phyloP scores from a whole-genome alignment of 495 filamentous ascomycete genomes.

The Collariella sp. region DNA sequence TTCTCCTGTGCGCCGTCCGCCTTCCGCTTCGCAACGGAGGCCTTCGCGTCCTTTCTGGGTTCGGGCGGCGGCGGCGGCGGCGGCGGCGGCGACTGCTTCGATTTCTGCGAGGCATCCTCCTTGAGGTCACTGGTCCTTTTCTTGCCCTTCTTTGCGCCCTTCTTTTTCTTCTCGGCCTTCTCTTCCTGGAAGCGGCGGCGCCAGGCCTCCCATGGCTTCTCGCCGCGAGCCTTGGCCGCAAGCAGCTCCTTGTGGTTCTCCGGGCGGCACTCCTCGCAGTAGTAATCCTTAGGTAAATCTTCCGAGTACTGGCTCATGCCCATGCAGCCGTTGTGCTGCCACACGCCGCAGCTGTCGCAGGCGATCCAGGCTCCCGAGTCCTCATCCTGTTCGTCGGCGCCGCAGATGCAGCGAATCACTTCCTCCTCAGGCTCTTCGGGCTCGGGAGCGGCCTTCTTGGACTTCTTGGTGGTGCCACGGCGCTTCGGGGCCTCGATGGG shows the following conservation, averaged over 20 bases:
- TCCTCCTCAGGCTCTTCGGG: conserved; percentile 54
- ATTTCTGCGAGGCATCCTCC: conserved; percentile 34
- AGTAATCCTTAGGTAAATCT: conserved; percentile 68
- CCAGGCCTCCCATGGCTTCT: conserved; percentile 76
- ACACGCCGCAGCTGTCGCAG: conserved; percentile 82
- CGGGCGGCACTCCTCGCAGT: conserved; percentile 81
- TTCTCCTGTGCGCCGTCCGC: conserved; percentile 39
- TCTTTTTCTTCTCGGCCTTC: conserved; percentile 37
- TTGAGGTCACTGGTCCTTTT: conserved; percentile 45
- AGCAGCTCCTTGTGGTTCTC: conserved; percentile 71
- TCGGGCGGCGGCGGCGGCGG: conserved; percentile 26
- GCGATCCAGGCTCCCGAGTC: conserved; percentile 76
- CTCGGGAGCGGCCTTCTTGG: conserved; percentile 46
- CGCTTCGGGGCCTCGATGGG: conserved; percentile 52
- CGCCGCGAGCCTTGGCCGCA: conserved; percentile 63
- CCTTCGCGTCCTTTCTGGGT: conserved; percentile 29
- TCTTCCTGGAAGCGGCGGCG: conserved; percentile 45
- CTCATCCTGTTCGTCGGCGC: conserved; percentile 75
- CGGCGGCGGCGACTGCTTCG: conserved; percentile 33
- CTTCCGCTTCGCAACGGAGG: conserved; percentile 34
- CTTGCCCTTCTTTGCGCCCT: conserved; percentile 40
- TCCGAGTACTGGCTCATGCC: conserved; percentile 69
- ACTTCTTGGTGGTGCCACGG: conserved; percentile 46
- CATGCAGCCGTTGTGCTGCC: conserved; percentile 97
- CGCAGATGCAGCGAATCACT: conserved; percentile 88